Base-by-base conservation (phyloP, 2,329 filamentous ascomycete genomes). In the Trichoderma gracile region DNA sequence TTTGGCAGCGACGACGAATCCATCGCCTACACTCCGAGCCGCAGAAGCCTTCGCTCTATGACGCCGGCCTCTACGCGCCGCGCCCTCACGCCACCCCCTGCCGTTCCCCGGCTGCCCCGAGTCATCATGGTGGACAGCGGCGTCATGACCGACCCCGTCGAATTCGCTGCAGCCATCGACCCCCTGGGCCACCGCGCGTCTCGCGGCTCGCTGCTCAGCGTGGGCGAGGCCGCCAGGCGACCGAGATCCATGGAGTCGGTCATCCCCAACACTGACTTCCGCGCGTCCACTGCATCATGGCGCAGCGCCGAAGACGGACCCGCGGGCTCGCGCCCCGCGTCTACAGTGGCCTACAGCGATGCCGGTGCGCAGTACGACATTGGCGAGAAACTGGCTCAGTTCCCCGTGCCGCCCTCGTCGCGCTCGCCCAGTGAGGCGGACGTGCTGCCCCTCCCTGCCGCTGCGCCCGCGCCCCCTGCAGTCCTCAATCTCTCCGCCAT, bases 1-100 rank as follows among this genome's bases (percentile, higher is more conserved):
- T 80, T 97, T 49, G 89, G 86, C 67, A 86, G 87, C 68, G 89
- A 90, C 69, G 91, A 92, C 67, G 90, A 92, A 66, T 80, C 77
- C 65, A 81, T 80, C 19, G 81, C 78, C 40, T 82, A 78, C 27
- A 88, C 85, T 33, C 86, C 86, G 27, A 84, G 81, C 67, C 80
- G 80, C 64, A 79, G 80, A 49, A 80, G 80, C 65, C 71, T 77
- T 23, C 80, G 80, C 49, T 81, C 78, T 19, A 70, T 76, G 49
- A 84, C 82, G 6, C 82, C 84, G 23, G 80, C 75, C 27, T 85
- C 83, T 12, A 73, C 77, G 23, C 73, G 79, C 47, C 78, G 76
- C 45, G 75, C 76, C 25, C 69, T 74, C 19, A 81, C 82, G n/a
- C 80, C 83, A 15, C 75, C 79, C 21, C 80, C 82, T 0, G 74